Base-by-base conservation (phyloP, 2,329 filamentous ascomycete genomes). In the Fusarium tuaranense region DNA sequence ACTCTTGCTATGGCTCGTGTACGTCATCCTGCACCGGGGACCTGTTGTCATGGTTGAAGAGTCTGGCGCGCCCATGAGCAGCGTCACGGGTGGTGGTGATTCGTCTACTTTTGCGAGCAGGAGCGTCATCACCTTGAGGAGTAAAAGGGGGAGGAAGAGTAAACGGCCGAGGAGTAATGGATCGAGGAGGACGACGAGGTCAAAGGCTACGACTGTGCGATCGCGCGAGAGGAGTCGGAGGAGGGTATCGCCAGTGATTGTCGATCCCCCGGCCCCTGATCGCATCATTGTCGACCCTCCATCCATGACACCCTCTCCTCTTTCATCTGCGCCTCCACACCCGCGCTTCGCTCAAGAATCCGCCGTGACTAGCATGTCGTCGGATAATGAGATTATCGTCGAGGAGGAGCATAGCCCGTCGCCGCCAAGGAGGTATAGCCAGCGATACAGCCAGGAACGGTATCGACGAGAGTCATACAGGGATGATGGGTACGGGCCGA, bases 1-100 rank as follows among this genome's bases (percentile, higher is more conserved):
- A 36, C 82, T 91, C 38, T 71, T 90, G 14, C 81, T 90, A 34
- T 87, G 87, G 80, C 77, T 90, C 14, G 73, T 90, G 67, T 89
- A 88, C 78, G 83, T 85, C 3, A 83, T 83, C n/a, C 80, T 89
- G 34, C 86, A 86, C 69, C 82, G 86, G 34, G 83, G 83, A 1
- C 85, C 83, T 2, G 76, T 81, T 41, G 79, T 79, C 64, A 70
- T 78, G 36, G 75, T 76, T 27, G 75, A 76, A 6, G 63, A 67
- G 58, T 75, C 73, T 13, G 58, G 70, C 5, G 71, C 64, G 3
- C 72, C 73, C 3, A 76, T 78, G 68, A 78, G 76, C 10, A 77
- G 69, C 2, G 70, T 75, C 7, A 77, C 76, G 1, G 70, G 71
- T 2, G 70, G 71, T 2, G 70, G 71, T 10, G 74, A 73, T 12